These are phyloP conservation scores for Boehmeria nivea DNA, from an alignment of 306 rosid genomes.

Conservation along the genomic window DNA sequence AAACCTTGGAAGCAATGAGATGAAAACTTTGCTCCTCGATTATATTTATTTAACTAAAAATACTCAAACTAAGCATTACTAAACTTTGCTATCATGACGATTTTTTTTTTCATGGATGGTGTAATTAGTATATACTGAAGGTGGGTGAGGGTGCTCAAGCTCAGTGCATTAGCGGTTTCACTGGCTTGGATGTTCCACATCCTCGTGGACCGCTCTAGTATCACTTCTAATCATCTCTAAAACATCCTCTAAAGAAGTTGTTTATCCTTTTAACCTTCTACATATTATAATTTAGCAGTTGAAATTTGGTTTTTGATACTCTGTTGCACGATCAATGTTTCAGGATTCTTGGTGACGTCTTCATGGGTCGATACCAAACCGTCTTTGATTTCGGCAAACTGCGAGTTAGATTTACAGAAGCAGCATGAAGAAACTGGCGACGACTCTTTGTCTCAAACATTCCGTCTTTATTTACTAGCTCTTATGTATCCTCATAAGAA, in stretches of 20 bases:
- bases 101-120: conserved; percentile 24
- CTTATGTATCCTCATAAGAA: background rate
- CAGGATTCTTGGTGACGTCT: conserved; percentile 92
- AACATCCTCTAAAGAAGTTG: too few species aligned
- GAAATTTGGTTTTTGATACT: background rate
- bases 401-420: conserved; percentile 82
- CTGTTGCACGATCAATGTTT: too few species aligned
- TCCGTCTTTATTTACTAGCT: background rate
- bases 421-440: conserved; percentile 46
- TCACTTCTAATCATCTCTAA: background rate
- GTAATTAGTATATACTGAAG: conserved; percentile 79
- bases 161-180: conserved; percentile 92
- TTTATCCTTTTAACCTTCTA: background rate
- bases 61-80: too few species aligned
- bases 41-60: too few species aligned
- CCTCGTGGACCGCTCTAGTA: conserved; percentile 97
- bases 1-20: too few species aligned
- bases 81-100: too few species aligned
- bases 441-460: background rate
- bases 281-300: background rate
- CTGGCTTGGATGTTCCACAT: conserved; percentile 72
- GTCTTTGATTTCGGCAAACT: conserved; percentile 65
- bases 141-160: conserved; percentile 62
- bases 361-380: conserved; percentile 92
- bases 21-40: too few species aligned